A percentile compares a stretch with the other conserved stretches of the same genome.
phyloP scores from a whole-genome alignment of 805 yeast species.

The Henningerozyma blattae region DNA sequence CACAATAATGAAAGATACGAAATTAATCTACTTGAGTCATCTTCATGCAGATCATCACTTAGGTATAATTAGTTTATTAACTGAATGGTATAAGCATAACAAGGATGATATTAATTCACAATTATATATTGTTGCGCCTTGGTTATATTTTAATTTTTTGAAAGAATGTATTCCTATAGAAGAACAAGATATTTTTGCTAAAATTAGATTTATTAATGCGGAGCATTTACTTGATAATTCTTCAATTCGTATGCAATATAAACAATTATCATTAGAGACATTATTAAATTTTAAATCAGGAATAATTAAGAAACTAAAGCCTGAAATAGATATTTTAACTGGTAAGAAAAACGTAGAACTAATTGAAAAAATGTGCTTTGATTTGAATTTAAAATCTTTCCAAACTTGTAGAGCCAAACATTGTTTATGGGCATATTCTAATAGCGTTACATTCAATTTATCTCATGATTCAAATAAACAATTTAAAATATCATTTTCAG shows the following conservation, averaged over 20 bases:
- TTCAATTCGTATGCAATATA: constrained; percentile 21
- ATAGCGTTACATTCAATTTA: constrained; percentile 37
- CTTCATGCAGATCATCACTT: constrained; percentile 96
- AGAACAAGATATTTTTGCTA: constrained; percentile 25
- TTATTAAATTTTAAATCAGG: constrained; percentile 8
- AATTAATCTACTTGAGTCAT: constrained; percentile 67
- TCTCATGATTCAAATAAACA: constrained; percentile 8
- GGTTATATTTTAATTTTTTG: constrained; percentile 57
- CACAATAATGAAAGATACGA: constrained; percentile 45
- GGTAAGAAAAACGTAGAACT: constrained; percentile 16
- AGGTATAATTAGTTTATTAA: constrained; percentile 62
- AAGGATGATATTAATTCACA: constrained; percentile 25
- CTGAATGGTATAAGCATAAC: constrained; percentile 47
- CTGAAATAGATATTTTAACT: constrained; percentile 14
- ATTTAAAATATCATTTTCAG: constrained; percentile 79
- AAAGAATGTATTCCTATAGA: constrained; percentile 56
- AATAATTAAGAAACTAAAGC: constrained; percentile 10
- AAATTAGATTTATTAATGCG: constrained; percentile 45
- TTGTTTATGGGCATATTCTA: constrained; percentile 72
- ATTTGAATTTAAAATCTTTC: constrained; percentile 33
- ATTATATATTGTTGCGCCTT: constrained; percentile 60
- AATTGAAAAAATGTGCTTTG: constrained; percentile 28
- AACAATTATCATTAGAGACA: constrained; percentile 19
- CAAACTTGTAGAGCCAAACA: constrained; percentile 70
- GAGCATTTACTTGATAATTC: constrained; percentile 40